Conservation (phyloP, 2,329 filamentous ascomycete species). For the Pseudogymnoascus sp. region DNA sequence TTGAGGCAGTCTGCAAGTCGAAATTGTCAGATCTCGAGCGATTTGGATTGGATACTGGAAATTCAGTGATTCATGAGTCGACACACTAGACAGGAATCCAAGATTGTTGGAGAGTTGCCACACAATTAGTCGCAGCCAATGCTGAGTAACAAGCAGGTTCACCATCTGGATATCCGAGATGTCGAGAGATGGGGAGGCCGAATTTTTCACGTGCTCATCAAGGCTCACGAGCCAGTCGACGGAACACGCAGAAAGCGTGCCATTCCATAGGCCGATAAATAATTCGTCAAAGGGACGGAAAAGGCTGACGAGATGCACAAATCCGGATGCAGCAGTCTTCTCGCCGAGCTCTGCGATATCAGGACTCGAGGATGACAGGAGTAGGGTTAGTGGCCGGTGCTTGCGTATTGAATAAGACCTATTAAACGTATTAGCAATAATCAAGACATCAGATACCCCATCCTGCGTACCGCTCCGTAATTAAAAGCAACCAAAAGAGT, state of each 20-base stretch:
- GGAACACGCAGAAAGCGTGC: conserved; percentile 38
- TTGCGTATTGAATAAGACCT: conserved; percentile 57
- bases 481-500: conserved; percentile 54
- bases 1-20: conserved; percentile 30
- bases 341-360: conserved; percentile 41
- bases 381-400: conserved; percentile 53
- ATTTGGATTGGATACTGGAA: conserved; percentile 55
- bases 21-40: conserved; percentile 46
- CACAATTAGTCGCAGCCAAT: conserved; percentile 63
- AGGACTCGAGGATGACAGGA: conserved; percentile 50
- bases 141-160: conserved; percentile 60
- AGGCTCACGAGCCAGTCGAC: conserved; percentile 30
- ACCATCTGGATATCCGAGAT: conserved; percentile 58
- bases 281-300: conserved; percentile 56
- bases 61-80: conserved; percentile 50
- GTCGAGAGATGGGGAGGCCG: conserved; percentile 19
- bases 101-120: conserved; percentile 64
- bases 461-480: conserved; percentile 45
- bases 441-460: not conserved
- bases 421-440: not conserved
- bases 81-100: conserved; percentile 51
- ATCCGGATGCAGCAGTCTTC: conserved; percentile 46
- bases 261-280: conserved; percentile 58
- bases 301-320: conserved; percentile 51
- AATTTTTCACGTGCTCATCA: conserved; percentile 46